phyloP scores from a whole-genome alignment of 805 yeast genomes.

The Saturnispora saitoi region DNA sequence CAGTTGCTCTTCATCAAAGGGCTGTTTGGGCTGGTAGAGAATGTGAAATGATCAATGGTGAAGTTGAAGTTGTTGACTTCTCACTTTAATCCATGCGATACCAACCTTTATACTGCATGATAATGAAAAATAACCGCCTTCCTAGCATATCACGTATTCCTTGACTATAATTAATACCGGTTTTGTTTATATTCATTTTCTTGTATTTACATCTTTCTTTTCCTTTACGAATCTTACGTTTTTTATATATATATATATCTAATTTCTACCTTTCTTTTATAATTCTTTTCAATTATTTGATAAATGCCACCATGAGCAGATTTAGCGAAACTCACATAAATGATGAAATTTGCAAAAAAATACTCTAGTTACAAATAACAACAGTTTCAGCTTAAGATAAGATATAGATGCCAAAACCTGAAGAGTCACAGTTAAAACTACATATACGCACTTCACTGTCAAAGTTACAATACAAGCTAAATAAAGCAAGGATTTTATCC shows the following conservation, averaged over 20 bases:
- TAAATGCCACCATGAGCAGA: background rate
- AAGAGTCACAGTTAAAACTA: conserved; percentile 10
- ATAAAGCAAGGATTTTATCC: conserved; percentile 10
- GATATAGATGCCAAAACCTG: background rate
- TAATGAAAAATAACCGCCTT: no score
- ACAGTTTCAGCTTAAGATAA: background rate
- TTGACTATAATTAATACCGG: background rate
- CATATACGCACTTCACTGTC: conserved; percentile 8
- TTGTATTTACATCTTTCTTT: background rate
- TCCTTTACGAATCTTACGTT: background rate
- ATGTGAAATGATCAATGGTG: conserved; percentile 24
- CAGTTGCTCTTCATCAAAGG: conserved; percentile 23
- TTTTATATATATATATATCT: background rate
- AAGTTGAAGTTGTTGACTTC: conserved; percentile 6
- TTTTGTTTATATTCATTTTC: background rate
- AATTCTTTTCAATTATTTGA: background rate
- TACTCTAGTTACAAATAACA: background rate
- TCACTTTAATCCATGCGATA: conserved; percentile 5
- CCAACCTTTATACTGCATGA: background rate
- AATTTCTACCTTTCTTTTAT: background rate
- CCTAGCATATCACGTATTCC: background rate
- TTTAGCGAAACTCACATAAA: background rate
- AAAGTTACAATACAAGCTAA: conserved; percentile 11
- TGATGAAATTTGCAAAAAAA: background rate
- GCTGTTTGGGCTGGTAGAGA: conserved; percentile 27